A percentile compares a stretch with the other conserved stretches of the same genome.
Evolutionary conservation across 164 flowering plant genomes (phyloP).

Genomic region (Magnolia kwangsiensis): DNA sequence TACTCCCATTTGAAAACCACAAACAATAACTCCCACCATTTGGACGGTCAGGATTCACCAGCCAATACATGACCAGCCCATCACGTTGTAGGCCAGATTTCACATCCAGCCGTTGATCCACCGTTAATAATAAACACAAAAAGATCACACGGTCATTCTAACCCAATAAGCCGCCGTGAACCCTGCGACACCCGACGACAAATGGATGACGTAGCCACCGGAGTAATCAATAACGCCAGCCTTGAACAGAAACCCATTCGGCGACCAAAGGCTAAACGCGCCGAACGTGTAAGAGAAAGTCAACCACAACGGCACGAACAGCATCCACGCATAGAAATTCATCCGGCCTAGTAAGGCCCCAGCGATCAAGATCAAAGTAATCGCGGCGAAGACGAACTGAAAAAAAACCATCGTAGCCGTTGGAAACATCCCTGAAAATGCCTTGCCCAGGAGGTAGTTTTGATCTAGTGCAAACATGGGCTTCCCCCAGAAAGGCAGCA

Average conservation of each 20-base stretch:
- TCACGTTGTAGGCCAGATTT: too few species aligned
- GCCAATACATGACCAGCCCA: too few species aligned
- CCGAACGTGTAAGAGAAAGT: constrained; percentile 27
- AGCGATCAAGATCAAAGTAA: constrained; percentile 41
- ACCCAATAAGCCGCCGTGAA: constrained; percentile 59
- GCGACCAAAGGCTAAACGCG: constrained; percentile 30
- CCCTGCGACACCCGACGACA: constrained; percentile 50
- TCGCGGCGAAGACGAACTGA: constrained; percentile 43
- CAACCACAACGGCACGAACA: constrained; percentile 32
- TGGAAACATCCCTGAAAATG: constrained; percentile 27
- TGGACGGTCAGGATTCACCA: too few species aligned
- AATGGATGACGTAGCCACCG: constrained; percentile 47
- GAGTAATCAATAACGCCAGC: constrained; percentile 47
- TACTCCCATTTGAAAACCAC: too few species aligned
- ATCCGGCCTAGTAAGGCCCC: constrained; percentile 61
- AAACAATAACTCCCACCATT: too few species aligned
- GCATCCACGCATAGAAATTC: constrained; percentile 52
- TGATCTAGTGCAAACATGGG: constrained; percentile 16
- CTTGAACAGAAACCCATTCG: constrained; percentile 31
- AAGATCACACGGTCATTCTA: background rate
- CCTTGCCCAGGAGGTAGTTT: constrained; percentile 11
- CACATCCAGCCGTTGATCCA: too few species aligned
- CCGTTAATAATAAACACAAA: background rate
- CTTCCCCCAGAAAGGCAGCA: constrained; percentile 29
- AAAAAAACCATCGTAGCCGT: constrained; percentile 38